Percentiles rank a stretch among this genome's conserved stretches.
phyloP scores from a whole-genome alignment of 2,329 filamentous ascomycete genomes.

The Colletotrichum gloeosporioides region DNA sequence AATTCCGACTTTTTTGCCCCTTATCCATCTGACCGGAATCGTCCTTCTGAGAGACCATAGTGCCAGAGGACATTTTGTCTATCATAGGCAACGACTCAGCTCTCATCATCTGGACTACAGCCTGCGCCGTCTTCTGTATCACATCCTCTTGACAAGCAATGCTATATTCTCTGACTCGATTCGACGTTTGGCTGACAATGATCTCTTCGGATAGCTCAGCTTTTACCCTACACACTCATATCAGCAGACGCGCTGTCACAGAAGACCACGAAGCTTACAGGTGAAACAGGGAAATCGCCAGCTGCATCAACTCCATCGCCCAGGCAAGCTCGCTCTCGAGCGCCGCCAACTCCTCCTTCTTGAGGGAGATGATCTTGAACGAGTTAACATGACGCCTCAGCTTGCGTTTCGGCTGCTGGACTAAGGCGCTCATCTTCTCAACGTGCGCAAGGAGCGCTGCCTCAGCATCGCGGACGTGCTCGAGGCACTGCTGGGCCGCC shows the following conservation, averaged over 20 bases:
- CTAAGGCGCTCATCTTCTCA: not conserved
- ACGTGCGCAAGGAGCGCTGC: not conserved
- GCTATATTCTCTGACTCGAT: not conserved
- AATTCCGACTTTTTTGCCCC: no score
- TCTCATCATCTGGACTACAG: not conserved
- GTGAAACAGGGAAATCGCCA: not conserved
- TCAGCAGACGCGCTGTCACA: not conserved
- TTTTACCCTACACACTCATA: not conserved
- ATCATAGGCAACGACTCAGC: not conserved
- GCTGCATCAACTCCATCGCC: not conserved
- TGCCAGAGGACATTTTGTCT: not conserved
- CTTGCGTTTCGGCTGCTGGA: not conserved
- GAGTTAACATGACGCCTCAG: not conserved
- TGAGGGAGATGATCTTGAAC: not conserved
- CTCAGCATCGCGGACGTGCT: not conserved
- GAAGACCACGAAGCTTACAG: not conserved
- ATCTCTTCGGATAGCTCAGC: not conserved
- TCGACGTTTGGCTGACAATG: not conserved
- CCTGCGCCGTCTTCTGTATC: not conserved
- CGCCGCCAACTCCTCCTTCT: not conserved
- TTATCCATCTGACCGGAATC: not conserved
- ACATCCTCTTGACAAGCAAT: not conserved
- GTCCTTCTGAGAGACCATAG: not conserved
- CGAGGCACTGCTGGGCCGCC: not conserved
- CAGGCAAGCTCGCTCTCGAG: not conserved